Evolutionary conservation across 1,284 basidiomycete genomes (phyloP).

Genomic region (Hemileia vastatrix): DNA sequence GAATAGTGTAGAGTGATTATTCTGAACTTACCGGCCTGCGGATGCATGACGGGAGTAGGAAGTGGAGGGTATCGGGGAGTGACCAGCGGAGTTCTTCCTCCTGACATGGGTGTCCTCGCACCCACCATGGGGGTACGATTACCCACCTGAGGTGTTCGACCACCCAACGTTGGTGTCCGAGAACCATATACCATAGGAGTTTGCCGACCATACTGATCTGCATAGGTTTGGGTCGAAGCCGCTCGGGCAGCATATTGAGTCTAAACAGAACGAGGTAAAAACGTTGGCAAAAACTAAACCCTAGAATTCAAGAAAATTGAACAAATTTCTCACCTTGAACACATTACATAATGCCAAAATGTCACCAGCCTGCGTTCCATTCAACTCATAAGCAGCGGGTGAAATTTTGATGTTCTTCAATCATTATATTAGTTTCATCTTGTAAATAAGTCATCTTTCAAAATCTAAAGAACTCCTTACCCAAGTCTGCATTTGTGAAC

Average conservation of each 20-base stretch:
- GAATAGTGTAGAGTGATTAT: too few relatives aligned
- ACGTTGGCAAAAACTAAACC: background rate
- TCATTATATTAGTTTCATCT: background rate
- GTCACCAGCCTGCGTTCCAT: constrained; percentile 74
- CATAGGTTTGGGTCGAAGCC: constrained; percentile 1
- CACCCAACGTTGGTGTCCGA: constrained; percentile 15
- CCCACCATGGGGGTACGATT: constrained; percentile 20
- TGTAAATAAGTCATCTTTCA: background rate
- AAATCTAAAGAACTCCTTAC: constrained; percentile 48
- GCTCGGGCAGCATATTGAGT: constrained; percentile 24
- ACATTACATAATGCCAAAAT: constrained; percentile 87
- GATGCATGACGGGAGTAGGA: too few relatives aligned
- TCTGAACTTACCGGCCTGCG: too few relatives aligned
- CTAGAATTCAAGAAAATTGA: background rate
- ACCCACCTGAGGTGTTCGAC: constrained; percentile 15
- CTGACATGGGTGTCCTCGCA: constrained; percentile 12
- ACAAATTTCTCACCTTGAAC: constrained; percentile 75
- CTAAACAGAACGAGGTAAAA: background rate
- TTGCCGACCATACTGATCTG: constrained; percentile 20
- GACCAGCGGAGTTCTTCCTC: constrained; percentile 5
- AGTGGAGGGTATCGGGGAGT: constrained; percentile 21
- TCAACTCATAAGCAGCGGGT: constrained; percentile 52
- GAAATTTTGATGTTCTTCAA: constrained; percentile 20
- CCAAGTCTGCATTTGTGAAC: constrained; percentile 67
- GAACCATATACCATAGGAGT: constrained; percentile 9